Percentiles rank a stretch among this genome's conserved stretches.
Evolutionary conservation across 257 asterid species (phyloP).

Genomic region (Salvia splendens): DNA sequence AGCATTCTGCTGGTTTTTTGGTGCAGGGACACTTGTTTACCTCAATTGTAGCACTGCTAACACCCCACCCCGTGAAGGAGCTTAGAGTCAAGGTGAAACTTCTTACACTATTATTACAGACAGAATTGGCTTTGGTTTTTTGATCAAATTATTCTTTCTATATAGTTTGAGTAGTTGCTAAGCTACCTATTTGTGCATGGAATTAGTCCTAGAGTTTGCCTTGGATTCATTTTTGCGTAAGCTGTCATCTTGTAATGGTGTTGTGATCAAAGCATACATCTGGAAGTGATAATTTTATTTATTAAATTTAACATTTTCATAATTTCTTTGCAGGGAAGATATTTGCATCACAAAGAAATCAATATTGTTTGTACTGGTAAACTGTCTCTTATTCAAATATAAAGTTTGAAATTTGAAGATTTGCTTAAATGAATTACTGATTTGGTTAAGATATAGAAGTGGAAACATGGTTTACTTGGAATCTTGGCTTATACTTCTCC

Average conservation of each 20-base stretch:
- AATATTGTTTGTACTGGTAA: too few species aligned
- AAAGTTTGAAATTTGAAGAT: too few species aligned
- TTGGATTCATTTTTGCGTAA: slow-evolving; percentile 9
- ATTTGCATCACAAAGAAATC: too few species aligned
- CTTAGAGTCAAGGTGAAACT: slow-evolving; percentile 87
- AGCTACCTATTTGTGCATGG: neutral
- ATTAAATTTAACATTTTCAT: too few species aligned
- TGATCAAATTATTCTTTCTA: slow-evolving; percentile 19
- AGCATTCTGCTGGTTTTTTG: slow-evolving; percentile 19
- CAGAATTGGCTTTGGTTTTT: neutral
- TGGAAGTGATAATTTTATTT: slow-evolving; percentile 11
- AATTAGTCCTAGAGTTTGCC: slow-evolving; percentile 15
- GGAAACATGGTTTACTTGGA: too few species aligned
- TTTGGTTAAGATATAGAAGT: too few species aligned
- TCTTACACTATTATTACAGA: slow-evolving; percentile 12
- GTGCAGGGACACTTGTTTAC: slow-evolving; percentile 87
- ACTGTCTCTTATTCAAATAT: too few species aligned
- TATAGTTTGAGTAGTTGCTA: too few species aligned
- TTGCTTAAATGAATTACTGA: too few species aligned
- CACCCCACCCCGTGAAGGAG: slow-evolving; percentile 99
- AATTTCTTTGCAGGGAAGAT: too few species aligned
- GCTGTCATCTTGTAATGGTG: neutral
- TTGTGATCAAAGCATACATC: slow-evolving; percentile 17
- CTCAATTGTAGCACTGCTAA: too few species aligned
- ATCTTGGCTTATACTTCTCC: too few species aligned